Base-by-base conservation (phyloP, 768 basidiomycete genomes). In the Tricholoma furcatifolium region DNA sequence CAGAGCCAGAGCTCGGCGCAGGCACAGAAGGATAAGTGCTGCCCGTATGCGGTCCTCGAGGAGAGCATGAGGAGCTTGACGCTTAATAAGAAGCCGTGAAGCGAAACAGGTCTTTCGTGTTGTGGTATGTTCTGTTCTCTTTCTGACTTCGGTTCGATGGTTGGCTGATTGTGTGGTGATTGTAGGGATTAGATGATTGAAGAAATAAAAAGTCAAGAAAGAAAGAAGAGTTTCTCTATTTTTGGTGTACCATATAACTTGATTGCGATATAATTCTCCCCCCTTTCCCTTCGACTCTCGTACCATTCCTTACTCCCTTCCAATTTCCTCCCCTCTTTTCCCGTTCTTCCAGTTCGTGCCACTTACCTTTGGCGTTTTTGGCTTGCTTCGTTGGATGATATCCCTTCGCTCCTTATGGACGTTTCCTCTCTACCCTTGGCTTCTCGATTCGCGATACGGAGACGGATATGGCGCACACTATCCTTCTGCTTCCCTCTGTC, bases 11-110 rank as follows among this genome's bases (percentile, higher is more conserved):
- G n/a, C n/a, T n/a, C n/a, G n/a, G n/a, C n/a, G n/a, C n/a, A n/a
- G n/a, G n/a, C 34, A 40, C 39, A 54, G 44, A 42, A 43, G 51
- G 68, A 63, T 62, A 69, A 61, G 56, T 64, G 65, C 20, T 62
- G 61, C 23, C 40, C 55, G 21, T 51, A 45, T 43, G 51, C 70
- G 43, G 59, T 83, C 23, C 67, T 87, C 65, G 85, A 85, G 71
- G 84, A 87, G 69, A 82, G 82, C 54, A 85, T 87, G 84, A 71
- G 81, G 60, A 83, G 79, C 62, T 68, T 87, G 72, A 84, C 76
- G 51, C 57, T 87, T 56, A 72, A 70, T 52, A 83, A 83, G 78
- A 85, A 80, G 65, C 45, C 54, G n/a, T 70, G 50, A 54, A 7
- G n/a, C n/a, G n/a, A n/a, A n/a, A n/a, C n/a, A n/a, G n/a, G n/a